A percentile compares a stretch with the other conserved stretches of the same genome.
Evolutionary conservation across 805 yeast genomes (phyloP).

Genomic region (Wickerhamiella qilinensis): DNA sequence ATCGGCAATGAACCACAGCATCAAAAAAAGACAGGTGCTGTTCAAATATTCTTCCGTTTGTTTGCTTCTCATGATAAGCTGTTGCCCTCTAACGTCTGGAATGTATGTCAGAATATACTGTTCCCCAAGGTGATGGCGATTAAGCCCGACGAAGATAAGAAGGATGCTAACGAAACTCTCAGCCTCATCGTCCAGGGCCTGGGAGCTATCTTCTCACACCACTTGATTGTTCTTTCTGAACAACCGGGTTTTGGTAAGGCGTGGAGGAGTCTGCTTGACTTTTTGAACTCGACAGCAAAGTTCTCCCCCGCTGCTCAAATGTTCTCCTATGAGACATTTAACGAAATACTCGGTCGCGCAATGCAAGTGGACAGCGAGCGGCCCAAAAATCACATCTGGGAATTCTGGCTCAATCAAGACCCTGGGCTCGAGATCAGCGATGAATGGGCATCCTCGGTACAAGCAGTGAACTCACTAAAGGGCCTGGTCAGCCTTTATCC

Average conservation of each 20-base stretch:
- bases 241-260: slow-evolving; percentile 19
- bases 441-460: slow-evolving; percentile 28
- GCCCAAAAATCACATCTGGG: slow-evolving; percentile 14
- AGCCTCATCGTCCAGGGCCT: slow-evolving; percentile 49
- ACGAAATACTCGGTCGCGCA: slow-evolving; percentile 29
- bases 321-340: slow-evolving; percentile 38
- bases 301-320: slow-evolving; percentile 37
- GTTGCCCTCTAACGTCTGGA: slow-evolving; percentile 42
- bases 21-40: slow-evolving; percentile 79
- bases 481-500: slow-evolving; percentile 8
- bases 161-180: slow-evolving; percentile 45
- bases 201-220: slow-evolving; percentile 41
- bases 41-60: slow-evolving; percentile 75
- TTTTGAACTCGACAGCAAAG: slow-evolving; percentile 28
- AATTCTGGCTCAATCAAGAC: slow-evolving; percentile 28
- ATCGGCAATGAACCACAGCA: slow-evolving; percentile 50
- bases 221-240: slow-evolving; percentile 25
- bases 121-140: slow-evolving; percentile 27
- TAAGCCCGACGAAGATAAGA: slow-evolving; percentile 10
- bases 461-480: slow-evolving; percentile 41
- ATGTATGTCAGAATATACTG: slow-evolving; percentile 45
- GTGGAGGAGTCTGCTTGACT: slow-evolving; percentile 45
- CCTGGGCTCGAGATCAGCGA: slow-evolving; percentile 21
- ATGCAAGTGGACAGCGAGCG: slow-evolving; percentile 1
- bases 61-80: slow-evolving; percentile 51